Evolutionary conservation across 192 early-diverging fungal species (phyloP), one percentile per base, ranked within the genome.

Genomic region (Coemansia erecta): DNA sequence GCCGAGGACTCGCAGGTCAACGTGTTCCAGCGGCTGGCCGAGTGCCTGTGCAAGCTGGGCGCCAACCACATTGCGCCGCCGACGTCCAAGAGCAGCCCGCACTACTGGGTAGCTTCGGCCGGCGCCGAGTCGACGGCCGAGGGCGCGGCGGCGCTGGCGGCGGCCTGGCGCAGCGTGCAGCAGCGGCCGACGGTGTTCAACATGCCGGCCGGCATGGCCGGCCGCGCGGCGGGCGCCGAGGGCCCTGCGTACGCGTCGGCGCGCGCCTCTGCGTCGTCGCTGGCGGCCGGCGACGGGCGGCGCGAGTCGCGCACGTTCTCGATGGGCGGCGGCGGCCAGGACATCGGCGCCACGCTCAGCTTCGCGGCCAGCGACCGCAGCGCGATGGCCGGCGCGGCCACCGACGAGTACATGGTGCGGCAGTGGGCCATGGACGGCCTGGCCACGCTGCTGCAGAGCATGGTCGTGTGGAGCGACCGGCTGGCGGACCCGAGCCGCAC

Each of bases 1-100:
- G 86, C 91, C 53, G 70, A 84, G 42, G 87, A 92, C 63, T 86
- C 90, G 9, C 68, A 85, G 31, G 85, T 92, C 68, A 97, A 94
- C 56, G 87, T 94, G 61, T 97, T 91, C 84, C 93, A 97, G 73
- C 82, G 93, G 7, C 80, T 94, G 40, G 87, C 93, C 22, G 77
- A 80, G 63, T 56, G 62, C 2, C 37, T 80, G 48, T 73, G 71
- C 43, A 66, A 55, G 17, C 63, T 80, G 6, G 64, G 67, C 17
- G 77, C 58, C 35, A 56, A 40, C 17, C 50, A 62, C n/a, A 58
- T 72, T 3, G 33, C 40, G 0, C 31, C 47, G 56, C 69, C 69
- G 37, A 19, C 44, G 3, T 58, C 41, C 35, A 64, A 66, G 52
- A 61, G 35, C 51, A 69, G 66, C 37, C 61, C 64, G 0, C 64